These are phyloP conservation scores for Schizopora paradoxa DNA, from an alignment of 1,284 basidiomycete genomes.

Conservation along the genomic window DNA sequence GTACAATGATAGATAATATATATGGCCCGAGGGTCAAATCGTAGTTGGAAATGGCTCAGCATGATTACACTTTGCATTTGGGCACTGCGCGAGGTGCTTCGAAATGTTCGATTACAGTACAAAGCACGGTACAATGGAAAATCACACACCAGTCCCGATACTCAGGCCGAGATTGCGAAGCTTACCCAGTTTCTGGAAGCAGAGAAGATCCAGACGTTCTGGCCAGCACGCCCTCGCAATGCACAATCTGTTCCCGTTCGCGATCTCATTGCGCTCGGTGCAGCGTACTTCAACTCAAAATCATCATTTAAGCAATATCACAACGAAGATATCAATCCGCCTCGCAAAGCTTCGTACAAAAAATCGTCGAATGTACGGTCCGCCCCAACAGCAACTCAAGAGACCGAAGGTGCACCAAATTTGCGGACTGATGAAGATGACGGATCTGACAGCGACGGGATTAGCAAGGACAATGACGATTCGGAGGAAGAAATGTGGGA, in stretches of 20 bases:
- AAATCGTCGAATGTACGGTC: too few species aligned
- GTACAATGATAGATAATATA: neutral
- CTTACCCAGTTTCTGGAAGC: neutral
- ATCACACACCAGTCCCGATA: neutral
- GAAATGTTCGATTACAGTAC: neutral
- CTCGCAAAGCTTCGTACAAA: too few species aligned
- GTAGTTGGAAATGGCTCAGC: conserved; percentile 8
- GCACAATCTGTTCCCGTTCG: neutral
- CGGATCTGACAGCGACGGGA: neutral
- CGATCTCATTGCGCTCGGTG: neutral
- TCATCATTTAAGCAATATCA: neutral
- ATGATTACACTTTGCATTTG: conserved; percentile 7
- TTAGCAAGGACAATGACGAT: too few species aligned
- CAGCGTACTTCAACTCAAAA: neutral
- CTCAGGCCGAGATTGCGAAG: neutral
- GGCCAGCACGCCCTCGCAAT: neutral
- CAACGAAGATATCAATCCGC: neutral
- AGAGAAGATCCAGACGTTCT: neutral
- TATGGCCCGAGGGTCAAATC: neutral
- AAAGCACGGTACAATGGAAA: conserved; percentile 4
- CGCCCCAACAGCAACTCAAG: too few species aligned
- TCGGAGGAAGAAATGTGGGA: neutral
- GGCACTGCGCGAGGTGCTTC: conserved; percentile 6
- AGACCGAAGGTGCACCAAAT: too few species aligned
- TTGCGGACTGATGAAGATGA: neutral